These are phyloP conservation scores for Cronartium quercuum DNA, from an alignment of 1,284 basidiomycete species.

Conservation along the genomic window DNA sequence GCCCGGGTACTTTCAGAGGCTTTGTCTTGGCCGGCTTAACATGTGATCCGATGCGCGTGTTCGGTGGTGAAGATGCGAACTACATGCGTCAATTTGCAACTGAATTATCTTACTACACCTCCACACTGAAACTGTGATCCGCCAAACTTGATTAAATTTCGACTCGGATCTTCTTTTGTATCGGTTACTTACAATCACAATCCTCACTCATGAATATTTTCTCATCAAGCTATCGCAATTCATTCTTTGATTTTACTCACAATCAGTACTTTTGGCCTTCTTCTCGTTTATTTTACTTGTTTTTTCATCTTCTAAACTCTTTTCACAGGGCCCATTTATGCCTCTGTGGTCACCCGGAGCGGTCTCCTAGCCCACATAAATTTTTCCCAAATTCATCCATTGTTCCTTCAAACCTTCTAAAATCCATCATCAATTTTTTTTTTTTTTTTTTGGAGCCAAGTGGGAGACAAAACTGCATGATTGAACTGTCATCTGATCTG, in stretches of 20 bases:
- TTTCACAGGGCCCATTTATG: neutral
- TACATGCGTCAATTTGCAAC: slow-evolving; percentile 26
- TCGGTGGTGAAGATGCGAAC: slow-evolving; percentile 23
- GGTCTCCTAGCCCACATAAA: too few relatives aligned
- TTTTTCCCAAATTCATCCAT: too few relatives aligned
- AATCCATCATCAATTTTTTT: too few relatives aligned
- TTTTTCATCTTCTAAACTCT: neutral
- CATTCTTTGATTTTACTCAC: neutral
- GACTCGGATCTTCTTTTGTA: too few relatives aligned
- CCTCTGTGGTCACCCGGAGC: too few relatives aligned
- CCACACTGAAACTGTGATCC: slow-evolving; percentile 3
- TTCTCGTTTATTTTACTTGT: neutral
- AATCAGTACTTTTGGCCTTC: neutral
- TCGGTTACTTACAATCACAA: too few relatives aligned
- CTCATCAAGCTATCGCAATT: neutral
- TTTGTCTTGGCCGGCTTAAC: slow-evolving; percentile 34
- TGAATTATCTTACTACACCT: slow-evolving; percentile 9
- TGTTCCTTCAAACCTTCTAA: too few relatives aligned
- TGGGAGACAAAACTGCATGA: too few relatives aligned
- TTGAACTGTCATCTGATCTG: too few relatives aligned
- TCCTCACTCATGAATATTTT: neutral
- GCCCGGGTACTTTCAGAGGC: neutral
- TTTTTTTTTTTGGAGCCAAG: too few relatives aligned
- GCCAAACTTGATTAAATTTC: neutral
- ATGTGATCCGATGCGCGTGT: slow-evolving; percentile 19